phyloP scores from a whole-genome alignment of 306 rosid genomes.

The Inga leiocalycina region DNA sequence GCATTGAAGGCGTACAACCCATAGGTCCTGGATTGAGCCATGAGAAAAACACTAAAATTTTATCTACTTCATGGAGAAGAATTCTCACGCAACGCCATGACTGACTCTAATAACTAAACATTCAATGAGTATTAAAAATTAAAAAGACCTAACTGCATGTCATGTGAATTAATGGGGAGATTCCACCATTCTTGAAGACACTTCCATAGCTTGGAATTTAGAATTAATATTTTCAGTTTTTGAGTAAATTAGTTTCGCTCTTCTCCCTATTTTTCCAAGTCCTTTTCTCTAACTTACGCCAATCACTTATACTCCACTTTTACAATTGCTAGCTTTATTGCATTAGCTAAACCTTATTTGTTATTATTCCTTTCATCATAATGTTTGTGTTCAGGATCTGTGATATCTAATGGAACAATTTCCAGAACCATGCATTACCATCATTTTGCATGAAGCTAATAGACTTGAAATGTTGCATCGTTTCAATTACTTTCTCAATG shows the following conservation, averaged over 20 bases:
- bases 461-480: neutral
- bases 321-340: neutral
- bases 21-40: too few relatives aligned
- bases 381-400: neutral
- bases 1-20: neutral
- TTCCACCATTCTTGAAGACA: neutral
- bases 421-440: conserved; percentile 13
- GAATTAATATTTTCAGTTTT: neutral
- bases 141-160: neutral
- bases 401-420: conserved; percentile 10
- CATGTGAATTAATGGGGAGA: neutral
- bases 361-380: neutral
- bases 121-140: neutral
- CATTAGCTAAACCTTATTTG: neutral
- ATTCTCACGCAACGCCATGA: neutral
- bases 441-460: neutral
- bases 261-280: neutral
- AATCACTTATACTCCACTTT: neutral
- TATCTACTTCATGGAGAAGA: too few relatives aligned
- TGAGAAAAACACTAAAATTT: too few relatives aligned
- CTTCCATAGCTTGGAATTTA: neutral
- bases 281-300: neutral
- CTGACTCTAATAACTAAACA: neutral
- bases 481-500: conserved; percentile 11
- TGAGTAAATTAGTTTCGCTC: neutral